Evolutionary conservation across 768 basidiomycete genomes (phyloP).

Genomic region (Pisolithus marmoratus): DNA sequence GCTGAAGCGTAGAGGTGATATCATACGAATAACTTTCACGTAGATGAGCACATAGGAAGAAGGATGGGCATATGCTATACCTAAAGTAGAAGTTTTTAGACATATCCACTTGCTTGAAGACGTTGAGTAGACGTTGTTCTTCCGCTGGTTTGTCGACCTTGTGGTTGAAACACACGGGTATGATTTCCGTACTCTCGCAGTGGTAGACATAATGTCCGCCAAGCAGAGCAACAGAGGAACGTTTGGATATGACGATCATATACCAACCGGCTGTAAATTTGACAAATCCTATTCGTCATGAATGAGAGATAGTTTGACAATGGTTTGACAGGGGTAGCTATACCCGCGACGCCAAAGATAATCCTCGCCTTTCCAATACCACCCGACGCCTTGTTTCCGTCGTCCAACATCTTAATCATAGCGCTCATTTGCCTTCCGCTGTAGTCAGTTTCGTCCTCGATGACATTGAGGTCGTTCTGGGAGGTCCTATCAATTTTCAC

Average conservation of each 20-base stretch:
- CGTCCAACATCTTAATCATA: constrained; percentile 91
- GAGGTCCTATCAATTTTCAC: constrained; percentile 90
- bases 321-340: not conserved
- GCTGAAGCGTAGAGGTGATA: constrained; percentile 90
- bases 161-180: constrained; percentile 71
- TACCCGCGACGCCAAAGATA: constrained; percentile 82
- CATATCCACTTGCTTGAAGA: constrained; percentile 96
- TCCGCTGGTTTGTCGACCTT: constrained; percentile 85
- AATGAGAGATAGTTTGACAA: not conserved
- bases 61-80: constrained; percentile 31
- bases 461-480: constrained; percentile 64
- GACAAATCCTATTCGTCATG: constrained; percentile 59
- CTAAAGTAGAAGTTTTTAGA: constrained; percentile 99
- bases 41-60: not conserved
- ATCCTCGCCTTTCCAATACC: constrained; percentile 75
- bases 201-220: constrained; percentile 97
- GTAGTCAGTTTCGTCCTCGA: constrained; percentile 88
- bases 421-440: constrained; percentile 84
- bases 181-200: constrained; percentile 84
- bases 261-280: constrained; percentile 96
- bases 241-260: constrained; percentile 84
- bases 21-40: constrained; percentile 85
- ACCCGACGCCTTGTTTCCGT: constrained; percentile 86
- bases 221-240: constrained; percentile 86
- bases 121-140: constrained; percentile 81